These are phyloP conservation scores for Aspergillus tamarii DNA, from an alignment of 2,329 filamentous ascomycete genomes.

Conservation along the genomic window DNA sequence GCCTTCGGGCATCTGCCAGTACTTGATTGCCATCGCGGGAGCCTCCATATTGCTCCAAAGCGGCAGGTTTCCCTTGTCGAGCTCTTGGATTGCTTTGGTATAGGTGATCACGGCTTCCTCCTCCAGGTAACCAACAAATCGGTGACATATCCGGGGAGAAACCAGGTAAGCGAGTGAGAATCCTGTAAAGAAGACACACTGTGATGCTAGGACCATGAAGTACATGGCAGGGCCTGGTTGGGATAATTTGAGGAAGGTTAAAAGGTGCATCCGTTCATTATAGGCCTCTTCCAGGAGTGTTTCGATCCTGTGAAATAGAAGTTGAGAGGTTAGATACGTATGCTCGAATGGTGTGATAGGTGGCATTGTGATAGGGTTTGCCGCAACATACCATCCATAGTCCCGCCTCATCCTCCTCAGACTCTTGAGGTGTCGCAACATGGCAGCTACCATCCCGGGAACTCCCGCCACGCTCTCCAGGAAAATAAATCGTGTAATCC, in stretches of 20 bases:
- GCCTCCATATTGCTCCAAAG: constrained; percentile 78
- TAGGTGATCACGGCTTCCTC: constrained; percentile 98
- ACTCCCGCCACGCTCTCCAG: constrained; percentile 93
- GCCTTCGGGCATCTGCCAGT: constrained; percentile 92
- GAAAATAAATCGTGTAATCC: constrained; percentile 88
- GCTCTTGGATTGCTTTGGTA: constrained; percentile 81
- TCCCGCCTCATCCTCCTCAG: constrained; percentile 85
- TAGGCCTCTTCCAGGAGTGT: constrained; percentile 86
- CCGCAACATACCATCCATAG: constrained; percentile 67
- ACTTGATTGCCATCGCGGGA: constrained; percentile 85
- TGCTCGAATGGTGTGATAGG: not conserved
- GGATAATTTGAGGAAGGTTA: constrained; percentile 91
- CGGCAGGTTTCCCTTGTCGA: constrained; percentile 81
- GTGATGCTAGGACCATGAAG: constrained; percentile 84
- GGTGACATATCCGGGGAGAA: constrained; percentile 84
- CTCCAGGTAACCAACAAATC: constrained; percentile 95
- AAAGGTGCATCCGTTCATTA: constrained; percentile 90
- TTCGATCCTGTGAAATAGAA: constrained; percentile 67
- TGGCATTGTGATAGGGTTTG: not conserved
- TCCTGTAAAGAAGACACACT: constrained; percentile 95
- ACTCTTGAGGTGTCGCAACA: constrained; percentile 85
- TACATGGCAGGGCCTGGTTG: constrained; percentile 89
- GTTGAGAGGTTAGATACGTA: not conserved
- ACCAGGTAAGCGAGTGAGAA: constrained; percentile 88
- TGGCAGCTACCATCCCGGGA: constrained; percentile 94